A percentile compares a stretch with the other conserved stretches of the same genome.
Conservation (phyloP, 345 rosid species). For the Mallotus nudiflorus region DNA sequence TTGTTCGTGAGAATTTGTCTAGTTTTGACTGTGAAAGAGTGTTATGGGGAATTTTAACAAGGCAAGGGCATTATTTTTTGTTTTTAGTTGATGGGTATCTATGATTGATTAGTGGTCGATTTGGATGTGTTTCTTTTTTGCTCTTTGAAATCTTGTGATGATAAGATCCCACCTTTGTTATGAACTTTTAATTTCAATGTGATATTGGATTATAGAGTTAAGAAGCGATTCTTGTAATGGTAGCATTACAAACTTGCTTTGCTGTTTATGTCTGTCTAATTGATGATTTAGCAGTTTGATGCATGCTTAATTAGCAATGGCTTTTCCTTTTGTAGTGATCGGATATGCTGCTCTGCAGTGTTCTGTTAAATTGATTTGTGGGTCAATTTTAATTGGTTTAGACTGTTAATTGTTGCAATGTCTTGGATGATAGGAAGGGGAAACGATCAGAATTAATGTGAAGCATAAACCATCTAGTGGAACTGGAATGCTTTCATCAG, state of each 20-base stretch:
- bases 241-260: too few relatives aligned
- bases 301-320: background rate
- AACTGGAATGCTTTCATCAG: constrained; percentile 97
- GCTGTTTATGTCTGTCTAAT: background rate
- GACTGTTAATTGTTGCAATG: background rate
- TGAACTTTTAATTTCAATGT: background rate
- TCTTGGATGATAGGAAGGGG: constrained; percentile 70
- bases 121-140: too few relatives aligned
- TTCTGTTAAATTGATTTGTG: background rate
- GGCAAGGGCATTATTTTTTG: too few relatives aligned
- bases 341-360: too few relatives aligned
- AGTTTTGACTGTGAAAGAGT: too few relatives aligned
- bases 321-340: too few relatives aligned
- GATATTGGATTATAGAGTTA: background rate
- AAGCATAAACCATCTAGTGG: constrained; percentile 81
- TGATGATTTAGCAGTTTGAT: background rate
- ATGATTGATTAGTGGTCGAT: too few relatives aligned
- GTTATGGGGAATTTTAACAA: too few relatives aligned
- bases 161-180: background rate
- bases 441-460: constrained; percentile 95
- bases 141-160: background rate
- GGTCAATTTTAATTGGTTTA: background rate
- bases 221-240: too few relatives aligned
- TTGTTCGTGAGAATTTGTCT: too few relatives aligned
- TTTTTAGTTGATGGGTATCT: too few relatives aligned